Conservation (phyloP, 1,139 yeast species). For the Yamadazyma aaseri region DNA sequence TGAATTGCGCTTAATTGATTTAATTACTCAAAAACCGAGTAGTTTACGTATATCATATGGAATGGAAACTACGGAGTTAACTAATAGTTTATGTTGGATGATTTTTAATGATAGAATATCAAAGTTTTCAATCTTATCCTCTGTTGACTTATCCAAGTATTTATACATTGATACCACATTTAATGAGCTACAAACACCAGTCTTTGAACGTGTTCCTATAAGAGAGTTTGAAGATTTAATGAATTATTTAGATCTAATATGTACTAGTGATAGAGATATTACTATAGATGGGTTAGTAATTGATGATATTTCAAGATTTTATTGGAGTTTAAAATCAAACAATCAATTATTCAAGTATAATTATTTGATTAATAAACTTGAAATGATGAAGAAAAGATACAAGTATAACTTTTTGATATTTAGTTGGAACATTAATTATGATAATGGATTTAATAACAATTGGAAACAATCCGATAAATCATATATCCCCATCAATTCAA, state of each 20-base stretch:
- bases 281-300: slow-evolving; percentile 5
- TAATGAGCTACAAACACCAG: background rate
- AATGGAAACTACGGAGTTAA: too few relatives aligned
- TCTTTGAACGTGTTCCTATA: background rate
- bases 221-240: background rate
- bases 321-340: slow-evolving; percentile 29
- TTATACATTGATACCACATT: background rate
- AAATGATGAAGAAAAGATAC: slow-evolving; percentile 17
- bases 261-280: background rate
- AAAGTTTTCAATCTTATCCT: background rate
- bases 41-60: too few relatives aligned
- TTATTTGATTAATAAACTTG: slow-evolving; percentile 2
- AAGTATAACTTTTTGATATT: slow-evolving; percentile 32
- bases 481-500: slow-evolving; percentile 7
- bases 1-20: too few relatives aligned
- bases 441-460: slow-evolving; percentile 4
- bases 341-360: slow-evolving; percentile 8
- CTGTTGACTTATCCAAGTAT: background rate
- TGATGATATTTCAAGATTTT: slow-evolving; percentile 26
- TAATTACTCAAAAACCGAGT: too few relatives aligned
- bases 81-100: background rate
- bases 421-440: slow-evolving; percentile 28
- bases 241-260: background rate
- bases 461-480: background rate
- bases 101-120: background rate